phyloP scores from a whole-genome alignment of 371 early-diverging fungal genomes.

The Rhizopus stolonifer region DNA sequence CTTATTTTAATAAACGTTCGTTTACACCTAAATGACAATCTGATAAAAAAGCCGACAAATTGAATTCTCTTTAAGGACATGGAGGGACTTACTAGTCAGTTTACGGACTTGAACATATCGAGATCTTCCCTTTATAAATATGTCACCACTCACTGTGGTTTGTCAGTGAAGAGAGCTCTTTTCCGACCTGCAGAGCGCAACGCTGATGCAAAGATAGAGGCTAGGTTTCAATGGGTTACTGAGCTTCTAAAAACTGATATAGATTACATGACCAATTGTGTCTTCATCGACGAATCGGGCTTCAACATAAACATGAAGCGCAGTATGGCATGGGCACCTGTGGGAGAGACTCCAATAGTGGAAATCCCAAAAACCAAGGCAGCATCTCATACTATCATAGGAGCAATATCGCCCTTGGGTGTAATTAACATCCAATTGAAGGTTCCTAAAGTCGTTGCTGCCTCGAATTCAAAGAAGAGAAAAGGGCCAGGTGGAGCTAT shows the following conservation, averaged over 20 bases:
- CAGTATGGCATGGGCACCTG: conserved; percentile 2
- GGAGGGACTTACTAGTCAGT: too few relatives aligned
- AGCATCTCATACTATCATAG: conserved; percentile 3
- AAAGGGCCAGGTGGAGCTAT: too few relatives aligned
- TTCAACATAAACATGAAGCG: conserved; percentile 10
- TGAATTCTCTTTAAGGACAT: conserved; percentile 10
- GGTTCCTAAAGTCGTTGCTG: too few relatives aligned
- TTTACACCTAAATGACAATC: conserved; percentile 11
- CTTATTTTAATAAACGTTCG: conserved; percentile 12
- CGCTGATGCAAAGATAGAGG: too few relatives aligned
- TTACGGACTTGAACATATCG: too few relatives aligned
- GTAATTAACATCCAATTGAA: too few relatives aligned
- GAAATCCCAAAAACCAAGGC: conserved; percentile 1
- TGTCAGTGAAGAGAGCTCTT: conserved; percentile 4
- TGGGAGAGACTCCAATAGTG: conserved; percentile 3
- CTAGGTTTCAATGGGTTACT: conserved; percentile 10
- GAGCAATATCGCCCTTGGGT: conserved; percentile 3
- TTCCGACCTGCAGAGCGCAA: too few relatives aligned
- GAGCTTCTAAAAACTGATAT: neutral
- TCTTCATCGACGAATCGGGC: too few relatives aligned
- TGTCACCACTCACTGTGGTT: too few relatives aligned
- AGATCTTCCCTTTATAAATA: too few relatives aligned
- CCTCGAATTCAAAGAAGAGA: too few relatives aligned
- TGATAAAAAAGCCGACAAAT: conserved; percentile 4
- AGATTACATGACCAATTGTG: conserved; percentile 12